Evolutionary conservation across 73 alveolate species (phyloP).

Genomic region (Stentor coeruleus): DNA sequence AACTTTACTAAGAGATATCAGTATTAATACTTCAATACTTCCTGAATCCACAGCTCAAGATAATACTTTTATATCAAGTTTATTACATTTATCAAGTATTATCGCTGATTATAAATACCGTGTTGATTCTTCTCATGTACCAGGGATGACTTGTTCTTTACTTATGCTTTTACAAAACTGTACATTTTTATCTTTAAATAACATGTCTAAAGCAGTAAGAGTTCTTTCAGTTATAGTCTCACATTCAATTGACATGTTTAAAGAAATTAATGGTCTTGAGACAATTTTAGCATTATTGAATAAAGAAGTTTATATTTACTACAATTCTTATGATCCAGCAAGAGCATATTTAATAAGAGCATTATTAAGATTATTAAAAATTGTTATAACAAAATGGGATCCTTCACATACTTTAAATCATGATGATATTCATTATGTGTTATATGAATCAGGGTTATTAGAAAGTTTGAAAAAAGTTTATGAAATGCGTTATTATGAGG

Average conservation of each 20-base stretch:
- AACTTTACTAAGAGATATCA: constrained; percentile 8
- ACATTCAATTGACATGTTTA: constrained; percentile 26
- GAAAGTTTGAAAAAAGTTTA: neutral
- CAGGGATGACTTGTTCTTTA: constrained; percentile 26
- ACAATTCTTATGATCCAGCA: neutral
- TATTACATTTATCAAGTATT: constrained; percentile 7
- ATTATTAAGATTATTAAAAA: neutral
- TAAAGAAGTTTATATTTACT: neutral
- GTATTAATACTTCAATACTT: neutral
- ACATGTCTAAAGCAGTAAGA: neutral
- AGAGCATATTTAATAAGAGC: constrained; percentile 16
- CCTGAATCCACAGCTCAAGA: neutral
- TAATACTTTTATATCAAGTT: neutral
- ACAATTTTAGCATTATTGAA: neutral
- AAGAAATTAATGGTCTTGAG: neutral
- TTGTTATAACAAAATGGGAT: constrained; percentile 11
- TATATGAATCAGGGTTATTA: neutral
- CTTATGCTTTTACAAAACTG: neutral
- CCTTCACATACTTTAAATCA: neutral
- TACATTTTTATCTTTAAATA: neutral
- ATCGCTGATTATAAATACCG: constrained; percentile 14
- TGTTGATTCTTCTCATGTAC: constrained; percentile 14
- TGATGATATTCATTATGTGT: neutral
- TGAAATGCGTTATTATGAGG: neutral
- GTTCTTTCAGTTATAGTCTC: neutral